Evolutionary conservation across 495 filamentous ascomycete genomes (phyloP).

Genomic region (Xanthoparmelia taractica): DNA sequence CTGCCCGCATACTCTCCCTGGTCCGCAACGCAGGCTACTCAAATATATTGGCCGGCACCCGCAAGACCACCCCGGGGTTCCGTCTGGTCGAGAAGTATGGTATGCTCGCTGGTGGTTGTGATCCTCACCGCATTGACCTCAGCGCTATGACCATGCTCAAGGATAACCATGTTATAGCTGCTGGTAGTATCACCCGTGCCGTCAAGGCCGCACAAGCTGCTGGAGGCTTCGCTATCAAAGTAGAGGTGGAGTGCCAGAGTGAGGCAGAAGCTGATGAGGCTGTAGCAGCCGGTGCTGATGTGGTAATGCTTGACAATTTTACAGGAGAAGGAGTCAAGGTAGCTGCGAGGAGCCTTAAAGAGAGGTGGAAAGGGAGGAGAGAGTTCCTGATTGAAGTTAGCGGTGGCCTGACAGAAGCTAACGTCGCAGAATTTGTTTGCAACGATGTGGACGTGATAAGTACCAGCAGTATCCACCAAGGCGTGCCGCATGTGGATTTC

Average conservation of each 20-base stretch:
- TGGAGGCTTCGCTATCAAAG: constrained; percentile 82
- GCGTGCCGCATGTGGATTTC: constrained; percentile 86
- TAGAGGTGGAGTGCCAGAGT: constrained; percentile 90
- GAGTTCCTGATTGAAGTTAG: constrained; percentile 82
- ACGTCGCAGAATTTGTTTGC: constrained; percentile 72
- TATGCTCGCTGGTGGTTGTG: constrained; percentile 86
- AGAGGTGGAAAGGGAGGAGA: constrained; percentile 37
- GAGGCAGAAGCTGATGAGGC: constrained; percentile 85
- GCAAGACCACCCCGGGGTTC: constrained; percentile 96
- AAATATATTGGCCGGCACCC: constrained; percentile 83
- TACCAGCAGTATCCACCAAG: constrained; percentile 94
- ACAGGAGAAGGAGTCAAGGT: constrained; percentile 61
- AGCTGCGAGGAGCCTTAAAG: constrained; percentile 64
- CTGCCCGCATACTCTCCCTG: constrained; percentile 41
- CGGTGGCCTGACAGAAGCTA: constrained; percentile 78
- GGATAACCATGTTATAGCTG: constrained; percentile 92
- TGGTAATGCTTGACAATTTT: constrained; percentile 98
- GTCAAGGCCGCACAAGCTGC: constrained; percentile 75
- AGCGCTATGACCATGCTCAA: constrained; percentile 97
- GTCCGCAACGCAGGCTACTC: constrained; percentile 60
- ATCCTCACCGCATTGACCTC: constrained; percentile 85
- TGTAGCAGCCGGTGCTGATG: constrained; percentile 81
- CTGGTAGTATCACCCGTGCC: constrained; percentile 70
- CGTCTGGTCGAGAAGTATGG: constrained; percentile 96
- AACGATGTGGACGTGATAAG: constrained; percentile 90